These are phyloP conservation scores for Helenozyma rhizophorensis DNA, from an alignment of 805 yeast species.

Conservation along the genomic window DNA sequence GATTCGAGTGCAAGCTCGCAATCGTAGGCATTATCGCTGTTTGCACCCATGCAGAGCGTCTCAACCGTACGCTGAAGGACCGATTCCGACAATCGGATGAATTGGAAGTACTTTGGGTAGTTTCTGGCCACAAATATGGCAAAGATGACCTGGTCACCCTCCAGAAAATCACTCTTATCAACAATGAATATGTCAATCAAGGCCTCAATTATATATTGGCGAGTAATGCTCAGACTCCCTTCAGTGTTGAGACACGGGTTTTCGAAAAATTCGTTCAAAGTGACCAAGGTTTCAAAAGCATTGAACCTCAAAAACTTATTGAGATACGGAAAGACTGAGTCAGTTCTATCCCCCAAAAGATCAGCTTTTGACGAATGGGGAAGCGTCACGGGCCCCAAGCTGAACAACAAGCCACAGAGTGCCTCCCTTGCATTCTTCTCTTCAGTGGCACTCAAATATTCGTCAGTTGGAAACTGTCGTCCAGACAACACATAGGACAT, in stretches of 20 bases:
- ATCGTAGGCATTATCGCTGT: conserved; percentile 39
- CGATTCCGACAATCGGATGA: conserved; percentile 65
- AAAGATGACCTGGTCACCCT: conserved; percentile 31
- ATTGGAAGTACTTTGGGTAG: conserved; percentile 81
- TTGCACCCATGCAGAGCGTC: conserved; percentile 40
- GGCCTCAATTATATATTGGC: conserved; percentile 78
- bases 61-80: conserved; percentile 45
- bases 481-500: conserved; percentile 70
- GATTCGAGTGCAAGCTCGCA: conserved; percentile 76
- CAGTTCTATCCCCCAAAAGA: background rate
- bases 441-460: conserved; percentile 30
- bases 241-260: conserved; percentile 70
- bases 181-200: conserved; percentile 54
- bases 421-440: conserved; percentile 7
- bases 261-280: conserved; percentile 80
- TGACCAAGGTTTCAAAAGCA: conserved; percentile 56
- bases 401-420: conserved; percentile 19
- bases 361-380: conserved; percentile 21
- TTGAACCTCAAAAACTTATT: conserved; percentile 50
- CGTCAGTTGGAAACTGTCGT: conserved; percentile 73
- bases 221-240: conserved; percentile 41
- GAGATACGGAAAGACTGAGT: conserved; percentile 60
- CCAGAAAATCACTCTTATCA: conserved; percentile 19
- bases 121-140: conserved; percentile 76
- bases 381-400: conserved; percentile 46